phyloP scores from a whole-genome alignment of 768 basidiomycete species.

The Lactifluus volemus region DNA sequence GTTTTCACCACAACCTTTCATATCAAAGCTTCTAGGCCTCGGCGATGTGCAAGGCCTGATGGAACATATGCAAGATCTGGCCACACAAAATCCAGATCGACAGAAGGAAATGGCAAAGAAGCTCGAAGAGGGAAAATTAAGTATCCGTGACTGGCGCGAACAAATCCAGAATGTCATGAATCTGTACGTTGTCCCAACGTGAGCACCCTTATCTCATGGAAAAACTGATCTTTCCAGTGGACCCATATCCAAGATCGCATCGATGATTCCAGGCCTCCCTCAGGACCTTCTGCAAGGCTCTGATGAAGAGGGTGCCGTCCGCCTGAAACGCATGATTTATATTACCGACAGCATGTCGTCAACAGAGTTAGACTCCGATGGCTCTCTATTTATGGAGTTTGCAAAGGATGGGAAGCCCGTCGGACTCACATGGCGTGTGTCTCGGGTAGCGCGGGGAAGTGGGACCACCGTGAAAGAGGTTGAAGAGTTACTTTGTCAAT shows the following conservation, averaged over 20 bases:
- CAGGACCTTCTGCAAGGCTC: slow-evolving; percentile 86
- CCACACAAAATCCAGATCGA: slow-evolving; percentile 88
- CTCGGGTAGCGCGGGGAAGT: slow-evolving; percentile 84
- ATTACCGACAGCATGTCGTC: slow-evolving; percentile 98
- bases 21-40: slow-evolving; percentile 90
- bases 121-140: slow-evolving; percentile 93
- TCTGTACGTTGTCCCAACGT: slow-evolving; percentile 50
- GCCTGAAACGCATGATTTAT: slow-evolving; percentile 97
- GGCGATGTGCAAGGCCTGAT: slow-evolving; percentile 96
- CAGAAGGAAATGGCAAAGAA: slow-evolving; percentile 98
- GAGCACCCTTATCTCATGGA: slow-evolving; percentile 12
- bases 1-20: slow-evolving; percentile 94
- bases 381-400: slow-evolving; percentile 77
- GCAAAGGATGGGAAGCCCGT: slow-evolving; percentile 77
- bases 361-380: slow-evolving; percentile 90
- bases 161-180: slow-evolving; percentile 97
- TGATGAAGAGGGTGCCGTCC: slow-evolving; percentile 83
- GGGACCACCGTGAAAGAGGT: slow-evolving; percentile 95
- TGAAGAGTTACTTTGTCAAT: slow-evolving; percentile 95
- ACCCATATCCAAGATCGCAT: slow-evolving; percentile 96
- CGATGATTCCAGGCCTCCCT: slow-evolving; percentile 96
- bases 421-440: slow-evolving; percentile 85
- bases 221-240: slow-evolving; percentile 50
- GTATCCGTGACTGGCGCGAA: slow-evolving; percentile 95
- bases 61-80: slow-evolving; percentile 98